Evolutionary conservation across 2,329 filamentous ascomycete species (phyloP).

Genomic region (Cladosporium austrohemisphaericum): DNA sequence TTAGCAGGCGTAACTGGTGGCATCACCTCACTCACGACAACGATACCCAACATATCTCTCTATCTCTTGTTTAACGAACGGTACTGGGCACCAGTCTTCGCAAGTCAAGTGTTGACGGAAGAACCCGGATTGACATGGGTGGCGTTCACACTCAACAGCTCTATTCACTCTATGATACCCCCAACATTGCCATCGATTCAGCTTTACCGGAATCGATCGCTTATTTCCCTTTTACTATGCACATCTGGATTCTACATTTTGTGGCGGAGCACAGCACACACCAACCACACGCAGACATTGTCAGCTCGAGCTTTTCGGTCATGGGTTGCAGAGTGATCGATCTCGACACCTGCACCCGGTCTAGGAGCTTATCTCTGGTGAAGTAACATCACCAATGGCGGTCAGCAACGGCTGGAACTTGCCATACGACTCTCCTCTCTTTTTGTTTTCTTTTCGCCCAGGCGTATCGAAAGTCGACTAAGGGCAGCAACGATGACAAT

Average conservation of each 20-base stretch:
- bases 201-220: background rate
- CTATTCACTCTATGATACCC: slow-evolving; percentile 18
- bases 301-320: background rate
- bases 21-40: slow-evolving; percentile 2
- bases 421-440: slow-evolving; percentile 12
- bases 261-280: slow-evolving; percentile 15
- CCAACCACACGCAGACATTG: slow-evolving; percentile 4
- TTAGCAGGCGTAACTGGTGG: background rate
- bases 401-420: slow-evolving; percentile 1
- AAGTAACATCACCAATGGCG: slow-evolving; percentile 5
- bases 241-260: background rate
- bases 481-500: slow-evolving; percentile 16
- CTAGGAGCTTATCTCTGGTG: slow-evolving; percentile 5
- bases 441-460: background rate
- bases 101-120: slow-evolving; percentile 36
- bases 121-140: slow-evolving; percentile 38
- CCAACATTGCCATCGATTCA: background rate
- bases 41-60: slow-evolving; percentile 16
- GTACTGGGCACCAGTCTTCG: slow-evolving; percentile 33
- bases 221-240: slow-evolving; percentile 5
- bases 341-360: background rate
- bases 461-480: slow-evolving; percentile 7
- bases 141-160: slow-evolving; percentile 23
- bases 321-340: no score
- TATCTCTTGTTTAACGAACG: slow-evolving; percentile 19